Conservation (phyloP, 2,329 filamentous ascomycete species). For the Trichophyton schoenleinii region DNA sequence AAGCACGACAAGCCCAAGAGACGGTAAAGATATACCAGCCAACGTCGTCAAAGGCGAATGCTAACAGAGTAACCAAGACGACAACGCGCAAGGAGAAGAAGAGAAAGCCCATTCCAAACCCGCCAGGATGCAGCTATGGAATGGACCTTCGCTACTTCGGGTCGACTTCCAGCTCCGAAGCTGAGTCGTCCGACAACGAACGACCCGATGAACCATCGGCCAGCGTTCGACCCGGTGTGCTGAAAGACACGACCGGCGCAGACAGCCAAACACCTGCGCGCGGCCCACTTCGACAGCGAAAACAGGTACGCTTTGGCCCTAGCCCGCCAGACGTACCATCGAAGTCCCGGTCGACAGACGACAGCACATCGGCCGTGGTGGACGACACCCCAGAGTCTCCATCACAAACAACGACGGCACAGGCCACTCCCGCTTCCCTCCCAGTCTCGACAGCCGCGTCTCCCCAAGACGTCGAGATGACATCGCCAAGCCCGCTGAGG, state of each 20-base stretch:
- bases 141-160: conserved; percentile 29
- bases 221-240: background rate
- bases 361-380: background rate
- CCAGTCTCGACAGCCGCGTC: background rate
- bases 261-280: background rate
- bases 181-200: conserved; percentile 15
- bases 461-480: conserved; percentile 4
- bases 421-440: background rate
- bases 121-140: conserved; percentile 29
- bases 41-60: background rate
- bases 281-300: conserved; percentile 14
- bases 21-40: background rate
- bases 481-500: background rate
- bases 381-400: background rate
- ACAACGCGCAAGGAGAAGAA: background rate
- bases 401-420: background rate
- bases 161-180: conserved; percentile 23
- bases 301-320: conserved; percentile 25
- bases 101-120: conserved; percentile 26
- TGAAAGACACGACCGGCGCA: background rate
- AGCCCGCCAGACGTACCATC: conserved; percentile 25
- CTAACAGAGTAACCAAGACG: conserved; percentile 1
- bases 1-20: background rate
- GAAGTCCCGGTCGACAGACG: conserved; percentile 12
- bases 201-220: background rate